Evolutionary conservation across 306 rosid species (phyloP).

Genomic region (Medicago truncatula): DNA sequence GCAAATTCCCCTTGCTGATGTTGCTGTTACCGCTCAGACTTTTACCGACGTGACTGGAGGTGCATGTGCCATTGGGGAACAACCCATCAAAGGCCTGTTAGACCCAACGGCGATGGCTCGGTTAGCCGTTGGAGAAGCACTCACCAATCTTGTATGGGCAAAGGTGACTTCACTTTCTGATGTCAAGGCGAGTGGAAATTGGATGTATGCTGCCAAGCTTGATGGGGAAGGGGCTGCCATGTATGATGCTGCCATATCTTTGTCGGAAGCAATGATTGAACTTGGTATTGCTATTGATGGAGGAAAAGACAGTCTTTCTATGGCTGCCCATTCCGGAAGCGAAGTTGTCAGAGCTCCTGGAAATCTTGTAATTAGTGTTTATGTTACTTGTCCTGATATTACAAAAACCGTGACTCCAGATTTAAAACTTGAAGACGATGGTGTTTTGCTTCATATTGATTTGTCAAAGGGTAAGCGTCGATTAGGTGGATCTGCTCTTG

Average conservation of each 20-base stretch:
- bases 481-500: constrained; percentile 89
- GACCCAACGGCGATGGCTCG: constrained; percentile 97
- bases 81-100: constrained; percentile 82
- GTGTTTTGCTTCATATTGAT: constrained; percentile 82
- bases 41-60: constrained; percentile 77
- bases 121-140: constrained; percentile 93
- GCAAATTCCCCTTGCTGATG: constrained; percentile 88
- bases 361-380: constrained; percentile 90
- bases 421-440: constrained; percentile 77
- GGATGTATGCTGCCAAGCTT: constrained; percentile 97
- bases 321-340: constrained; percentile 82
- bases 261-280: constrained; percentile 84
- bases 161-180: constrained; percentile 84
- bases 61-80: constrained; percentile 94
- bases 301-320: constrained; percentile 91
- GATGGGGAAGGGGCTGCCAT: constrained; percentile 94
- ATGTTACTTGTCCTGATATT: constrained; percentile 91
- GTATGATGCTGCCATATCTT: constrained; percentile 83
- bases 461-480: constrained; percentile 79
- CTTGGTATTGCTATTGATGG: constrained; percentile 95
- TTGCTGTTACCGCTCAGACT: constrained; percentile 86
- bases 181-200: constrained; percentile 90
- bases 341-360: constrained; percentile 97
- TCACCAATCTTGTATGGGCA: constrained; percentile 96
- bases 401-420: constrained; percentile 91